These are phyloP conservation scores for Acacia confusa DNA, from an alignment of 306 rosid species.

Conservation along the genomic window DNA sequence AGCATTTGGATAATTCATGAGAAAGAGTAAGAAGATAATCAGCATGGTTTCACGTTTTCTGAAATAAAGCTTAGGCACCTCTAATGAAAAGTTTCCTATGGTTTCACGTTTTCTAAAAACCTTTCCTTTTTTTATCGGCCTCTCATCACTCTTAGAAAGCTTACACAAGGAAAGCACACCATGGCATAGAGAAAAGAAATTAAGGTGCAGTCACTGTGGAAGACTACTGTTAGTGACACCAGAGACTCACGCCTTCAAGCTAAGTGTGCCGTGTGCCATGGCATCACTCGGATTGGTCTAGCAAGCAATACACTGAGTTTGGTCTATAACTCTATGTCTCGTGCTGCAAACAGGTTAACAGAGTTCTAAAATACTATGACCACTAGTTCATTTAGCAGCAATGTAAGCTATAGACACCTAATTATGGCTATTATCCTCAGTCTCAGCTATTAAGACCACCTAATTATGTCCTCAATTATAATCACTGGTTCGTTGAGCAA, in stretches of 20 bases:
- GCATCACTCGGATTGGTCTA: constrained; percentile 26
- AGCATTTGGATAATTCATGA: background rate
- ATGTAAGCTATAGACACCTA: constrained; percentile 1
- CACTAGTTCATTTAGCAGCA: constrained; percentile 31
- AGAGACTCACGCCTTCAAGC: constrained; percentile 23
- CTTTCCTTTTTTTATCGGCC: background rate
- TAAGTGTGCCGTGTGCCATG: constrained; percentile 50
- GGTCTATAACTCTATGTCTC: constrained; percentile 30
- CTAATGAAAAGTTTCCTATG: background rate
- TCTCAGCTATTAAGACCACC: constrained; percentile 30
- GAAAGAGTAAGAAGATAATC: background rate
- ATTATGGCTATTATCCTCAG: constrained; percentile 7
- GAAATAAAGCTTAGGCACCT: background rate
- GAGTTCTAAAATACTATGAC: constrained; percentile 32
- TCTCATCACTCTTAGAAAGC: background rate
- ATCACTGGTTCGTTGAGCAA: no score
- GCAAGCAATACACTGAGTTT: constrained; percentile 27
- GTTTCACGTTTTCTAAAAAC: background rate
- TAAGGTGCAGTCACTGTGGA: constrained; percentile 46
- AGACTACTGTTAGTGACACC: constrained; percentile 36
- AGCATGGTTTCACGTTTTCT: no score
- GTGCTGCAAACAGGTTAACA: constrained; percentile 32
- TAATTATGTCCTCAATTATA: no score
- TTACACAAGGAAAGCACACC: background rate
- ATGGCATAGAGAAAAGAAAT: constrained; percentile 35